Evolutionary conservation across 176 grass and related monocot species (phyloP).

Genomic region (Phoenix roebelenii): DNA sequence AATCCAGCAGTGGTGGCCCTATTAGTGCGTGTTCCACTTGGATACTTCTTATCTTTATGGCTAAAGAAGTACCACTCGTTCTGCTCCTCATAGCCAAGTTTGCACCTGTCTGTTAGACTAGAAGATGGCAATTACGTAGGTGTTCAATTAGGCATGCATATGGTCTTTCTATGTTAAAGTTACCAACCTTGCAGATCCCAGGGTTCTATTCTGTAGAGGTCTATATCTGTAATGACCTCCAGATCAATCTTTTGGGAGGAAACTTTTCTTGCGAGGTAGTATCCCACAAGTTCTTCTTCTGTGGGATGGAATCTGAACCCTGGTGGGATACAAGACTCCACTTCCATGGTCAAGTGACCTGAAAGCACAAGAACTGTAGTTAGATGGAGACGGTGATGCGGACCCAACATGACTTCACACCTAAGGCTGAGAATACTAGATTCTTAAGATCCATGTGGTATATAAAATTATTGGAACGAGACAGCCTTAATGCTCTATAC

Average conservation of each 20-base stretch:
- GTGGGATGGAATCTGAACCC: slow-evolving; percentile 96
- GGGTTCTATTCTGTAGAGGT: slow-evolving; percentile 73
- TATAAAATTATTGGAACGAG: slow-evolving; percentile 19
- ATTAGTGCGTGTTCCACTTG: slow-evolving; percentile 74
- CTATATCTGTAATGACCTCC: slow-evolving; percentile 69
- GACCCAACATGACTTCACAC: slow-evolving; percentile 27
- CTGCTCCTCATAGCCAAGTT: slow-evolving; percentile 44
- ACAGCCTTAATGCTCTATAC: slow-evolving; percentile 8
- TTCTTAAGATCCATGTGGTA: slow-evolving; percentile 13
- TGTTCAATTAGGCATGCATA: no score
- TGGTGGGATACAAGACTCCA: slow-evolving; percentile 50
- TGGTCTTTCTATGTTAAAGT: no score
- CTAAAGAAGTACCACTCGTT: slow-evolving; percentile 93
- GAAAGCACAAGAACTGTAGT: slow-evolving; percentile 8
- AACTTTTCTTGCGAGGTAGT: slow-evolving; percentile 71
- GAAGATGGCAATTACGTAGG: no score
- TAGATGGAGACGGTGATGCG: slow-evolving; percentile 4
- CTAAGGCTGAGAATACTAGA: slow-evolving; percentile 12
- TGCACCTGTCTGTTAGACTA: slow-evolving; percentile 44
- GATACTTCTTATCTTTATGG: slow-evolving; percentile 94
- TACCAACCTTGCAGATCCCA: slow-evolving; percentile 74
- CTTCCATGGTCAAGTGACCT: slow-evolving; percentile 20
- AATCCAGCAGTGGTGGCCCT: slow-evolving; percentile 65
- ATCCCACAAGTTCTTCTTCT: slow-evolving; percentile 83
- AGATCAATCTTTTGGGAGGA: slow-evolving; percentile 46